Percentiles rank a stretch among this genome's conserved stretches.
phyloP scores from a whole-genome alignment of 2,329 filamentous ascomycete genomes.

The Penicillium brasilianum region DNA sequence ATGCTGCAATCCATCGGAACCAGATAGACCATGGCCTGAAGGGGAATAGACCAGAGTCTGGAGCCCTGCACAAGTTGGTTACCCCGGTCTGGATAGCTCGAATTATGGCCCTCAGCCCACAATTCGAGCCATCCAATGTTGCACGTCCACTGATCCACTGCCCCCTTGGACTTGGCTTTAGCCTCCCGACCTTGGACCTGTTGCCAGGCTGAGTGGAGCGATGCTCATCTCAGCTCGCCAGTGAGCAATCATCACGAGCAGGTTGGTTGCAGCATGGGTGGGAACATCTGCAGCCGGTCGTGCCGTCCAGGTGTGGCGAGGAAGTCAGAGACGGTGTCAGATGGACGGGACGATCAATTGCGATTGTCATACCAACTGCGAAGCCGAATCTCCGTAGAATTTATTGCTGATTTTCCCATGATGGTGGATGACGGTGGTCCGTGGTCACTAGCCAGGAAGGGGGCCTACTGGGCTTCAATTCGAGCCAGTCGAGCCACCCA shows the following conservation, averaged over 20 bases:
- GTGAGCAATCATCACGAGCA: neutral
- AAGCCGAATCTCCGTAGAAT: neutral
- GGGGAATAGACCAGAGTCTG: neutral
- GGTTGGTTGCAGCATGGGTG: conserved; percentile 22
- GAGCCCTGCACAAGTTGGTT: conserved; percentile 8
- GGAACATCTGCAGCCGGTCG: conserved; percentile 18
- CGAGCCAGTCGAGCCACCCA: neutral
- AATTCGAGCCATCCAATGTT: conserved; percentile 27
- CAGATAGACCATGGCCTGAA: neutral
- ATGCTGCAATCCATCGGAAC: conserved; percentile 12
- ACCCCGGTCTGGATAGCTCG: conserved; percentile 30
- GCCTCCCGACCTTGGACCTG: neutral
- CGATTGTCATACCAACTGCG: conserved; percentile 19
- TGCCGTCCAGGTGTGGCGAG: conserved; percentile 22
- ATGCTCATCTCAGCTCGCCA: conserved; percentile 11
- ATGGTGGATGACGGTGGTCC: neutral
- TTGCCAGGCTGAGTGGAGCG: conserved; percentile 7
- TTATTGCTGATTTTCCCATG: neutral
- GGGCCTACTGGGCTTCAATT: neutral
- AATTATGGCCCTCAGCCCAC: conserved; percentile 20
- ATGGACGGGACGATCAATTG: conserved; percentile 11
- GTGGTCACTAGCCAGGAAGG: neutral
- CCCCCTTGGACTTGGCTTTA: neutral
- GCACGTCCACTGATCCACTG: neutral
- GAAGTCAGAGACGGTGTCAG: conserved; percentile 24